Evolutionary conservation across 352 stramenopile species (phyloP).

Genomic region (Blastocystis sp.): DNA sequence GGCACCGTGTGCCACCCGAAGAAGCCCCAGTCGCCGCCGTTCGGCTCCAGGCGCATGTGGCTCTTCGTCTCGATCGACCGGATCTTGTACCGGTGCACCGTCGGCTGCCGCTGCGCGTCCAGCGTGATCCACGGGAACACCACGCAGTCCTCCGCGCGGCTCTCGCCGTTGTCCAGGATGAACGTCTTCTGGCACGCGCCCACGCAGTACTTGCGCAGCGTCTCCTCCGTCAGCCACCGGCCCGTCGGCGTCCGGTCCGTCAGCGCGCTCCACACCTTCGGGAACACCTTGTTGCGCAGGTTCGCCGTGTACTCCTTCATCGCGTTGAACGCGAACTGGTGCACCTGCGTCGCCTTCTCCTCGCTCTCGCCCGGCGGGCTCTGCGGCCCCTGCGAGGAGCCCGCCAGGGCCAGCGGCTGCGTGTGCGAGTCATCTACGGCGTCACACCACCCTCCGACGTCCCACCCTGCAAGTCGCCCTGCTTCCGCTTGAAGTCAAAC

Average conservation of each 20-base stretch:
- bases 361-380: neutral
- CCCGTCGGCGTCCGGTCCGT: slow-evolving; percentile 40
- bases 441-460: neutral
- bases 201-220: slow-evolving; percentile 83
- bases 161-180: slow-evolving; percentile 75
- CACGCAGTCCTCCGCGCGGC: slow-evolving; percentile 78
- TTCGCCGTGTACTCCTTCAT: slow-evolving; percentile 61
- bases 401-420: neutral
- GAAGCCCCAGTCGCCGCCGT: slow-evolving; percentile 90
- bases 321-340: slow-evolving; percentile 51
- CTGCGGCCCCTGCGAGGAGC: no score
- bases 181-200: slow-evolving; percentile 83
- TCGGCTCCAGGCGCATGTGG: slow-evolving; percentile 81
- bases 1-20: slow-evolving; percentile 97
- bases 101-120: neutral
- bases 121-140: slow-evolving; percentile 88
- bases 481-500: slow-evolving; percentile 84
- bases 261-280: slow-evolving; percentile 22
- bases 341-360: neutral
- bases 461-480: slow-evolving; percentile 66
- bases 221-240: slow-evolving; percentile 77
- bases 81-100: slow-evolving; percentile 77
- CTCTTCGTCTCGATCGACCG: slow-evolving; percentile 81
- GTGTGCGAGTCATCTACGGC: neutral
- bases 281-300: slow-evolving; percentile 44